Evolutionary conservation across 2,329 filamentous ascomycete species (phyloP).

Genomic region (Periconia sp.): DNA sequence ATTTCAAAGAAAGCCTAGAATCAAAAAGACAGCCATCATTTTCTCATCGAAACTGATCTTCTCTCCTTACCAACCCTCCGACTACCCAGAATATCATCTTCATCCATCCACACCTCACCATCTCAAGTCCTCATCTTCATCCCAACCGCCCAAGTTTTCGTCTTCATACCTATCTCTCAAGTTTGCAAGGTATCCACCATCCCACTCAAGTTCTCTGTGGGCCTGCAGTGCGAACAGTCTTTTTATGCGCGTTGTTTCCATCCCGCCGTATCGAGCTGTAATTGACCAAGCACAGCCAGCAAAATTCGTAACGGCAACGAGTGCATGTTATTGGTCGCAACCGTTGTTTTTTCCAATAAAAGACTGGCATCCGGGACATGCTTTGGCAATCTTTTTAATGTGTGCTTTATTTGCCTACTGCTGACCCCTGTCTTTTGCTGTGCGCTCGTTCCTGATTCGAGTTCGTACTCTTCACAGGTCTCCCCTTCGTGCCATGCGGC

Average conservation of each 20-base stretch:
- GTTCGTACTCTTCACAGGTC: conserved; percentile 45
- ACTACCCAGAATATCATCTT: no score
- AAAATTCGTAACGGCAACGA: conserved; percentile 45
- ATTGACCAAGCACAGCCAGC: conserved; percentile 42
- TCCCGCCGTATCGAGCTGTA: conserved; percentile 22
- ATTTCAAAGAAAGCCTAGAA: no score
- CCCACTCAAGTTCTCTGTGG: no score
- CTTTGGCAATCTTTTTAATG: conserved; percentile 37
- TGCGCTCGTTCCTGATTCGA: conserved; percentile 26
- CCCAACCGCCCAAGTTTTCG: no score
- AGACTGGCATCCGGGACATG: conserved; percentile 30
- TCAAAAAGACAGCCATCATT: no score
- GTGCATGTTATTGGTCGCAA: conserved; percentile 48
- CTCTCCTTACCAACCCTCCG: no score
- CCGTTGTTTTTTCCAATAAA: conserved; percentile 40
- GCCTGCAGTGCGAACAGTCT: conserved; percentile 17
- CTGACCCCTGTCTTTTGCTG: conserved; percentile 23
- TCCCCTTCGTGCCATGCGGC: conserved; percentile 44
- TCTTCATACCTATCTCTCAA: no score
- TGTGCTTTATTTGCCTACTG: conserved; percentile 28
- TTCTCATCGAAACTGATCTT: no score
- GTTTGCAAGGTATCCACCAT: no score
- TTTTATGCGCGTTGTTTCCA: conserved; percentile 25
- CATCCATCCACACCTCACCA: no score
- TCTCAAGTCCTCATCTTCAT: no score